Conservation (phyloP, 257 asterid species). For the Anisodus tanguticus region DNA sequence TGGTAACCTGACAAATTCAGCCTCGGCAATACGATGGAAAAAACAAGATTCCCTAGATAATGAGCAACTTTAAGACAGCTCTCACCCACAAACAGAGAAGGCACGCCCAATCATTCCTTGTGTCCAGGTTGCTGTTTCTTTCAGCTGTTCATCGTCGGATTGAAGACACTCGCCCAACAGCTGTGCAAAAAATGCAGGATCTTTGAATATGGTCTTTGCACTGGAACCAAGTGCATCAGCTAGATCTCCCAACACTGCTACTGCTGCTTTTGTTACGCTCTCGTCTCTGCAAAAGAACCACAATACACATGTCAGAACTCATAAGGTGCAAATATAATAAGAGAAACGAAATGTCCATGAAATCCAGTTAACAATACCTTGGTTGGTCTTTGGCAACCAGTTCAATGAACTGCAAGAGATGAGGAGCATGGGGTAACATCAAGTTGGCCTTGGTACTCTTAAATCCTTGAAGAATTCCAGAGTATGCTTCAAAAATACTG, state of each 20-base stretch:
- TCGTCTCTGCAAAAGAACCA: conserved; percentile 60
- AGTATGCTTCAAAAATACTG: conserved; percentile 83
- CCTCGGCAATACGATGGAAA: neutral
- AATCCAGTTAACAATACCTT: conserved; percentile 46
- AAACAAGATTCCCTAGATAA: neutral
- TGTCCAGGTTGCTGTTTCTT: conserved; percentile 85
- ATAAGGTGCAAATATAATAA: neutral
- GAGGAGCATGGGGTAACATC: conserved; percentile 78
- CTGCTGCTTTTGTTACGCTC: conserved; percentile 77
- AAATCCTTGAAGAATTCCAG: conserved; percentile 86
- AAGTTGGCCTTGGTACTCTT: conserved; percentile 68
- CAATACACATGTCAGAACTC: conserved; percentile 26
- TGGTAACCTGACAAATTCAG: neutral
- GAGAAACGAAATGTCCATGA: conserved; percentile 11
- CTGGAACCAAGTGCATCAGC: conserved; percentile 87
- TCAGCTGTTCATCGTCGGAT: conserved; percentile 78
- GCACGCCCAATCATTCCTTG: conserved; percentile 85
- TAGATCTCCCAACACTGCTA: conserved; percentile 85
- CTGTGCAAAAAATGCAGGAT: conserved; percentile 52
- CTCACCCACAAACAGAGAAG: conserved; percentile 58
- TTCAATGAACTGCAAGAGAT: conserved; percentile 71
- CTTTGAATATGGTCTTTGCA: conserved; percentile 57
- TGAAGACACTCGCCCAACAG: conserved; percentile 76
- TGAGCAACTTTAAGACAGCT: conserved; percentile 12
- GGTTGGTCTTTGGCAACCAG: conserved; percentile 65